These are phyloP conservation scores for Paraleonurus japonicus DNA, from an alignment of 257 asterid species.

Conservation along the genomic window DNA sequence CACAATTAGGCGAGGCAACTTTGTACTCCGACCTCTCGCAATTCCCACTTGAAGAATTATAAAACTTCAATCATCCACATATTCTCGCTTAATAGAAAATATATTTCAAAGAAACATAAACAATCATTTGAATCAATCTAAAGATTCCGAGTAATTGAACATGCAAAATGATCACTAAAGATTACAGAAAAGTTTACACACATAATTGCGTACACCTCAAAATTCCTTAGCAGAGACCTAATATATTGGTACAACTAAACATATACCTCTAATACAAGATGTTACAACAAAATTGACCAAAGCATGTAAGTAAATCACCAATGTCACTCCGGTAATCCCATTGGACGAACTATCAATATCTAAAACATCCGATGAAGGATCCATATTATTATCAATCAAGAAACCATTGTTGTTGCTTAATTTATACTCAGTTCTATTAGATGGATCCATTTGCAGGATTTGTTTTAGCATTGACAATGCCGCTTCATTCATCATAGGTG, in stretches of 20 bases:
- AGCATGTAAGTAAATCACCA: neutral
- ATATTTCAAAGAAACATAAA: neutral
- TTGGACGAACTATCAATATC: slow-evolving; percentile 46
- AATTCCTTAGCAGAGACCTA: neutral
- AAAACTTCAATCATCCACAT: slow-evolving; percentile 15
- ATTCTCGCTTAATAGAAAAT: neutral
- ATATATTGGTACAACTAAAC: neutral
- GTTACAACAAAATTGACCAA: neutral
- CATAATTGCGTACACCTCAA: neutral
- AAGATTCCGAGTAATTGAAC: neutral
- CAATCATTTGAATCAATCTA: neutral
- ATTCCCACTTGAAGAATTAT: slow-evolving; percentile 33
- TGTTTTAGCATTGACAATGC: slow-evolving; percentile 63
- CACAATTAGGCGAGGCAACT: slow-evolving; percentile 10
- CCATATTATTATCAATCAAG: slow-evolving; percentile 46
- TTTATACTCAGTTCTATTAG: slow-evolving; percentile 46
- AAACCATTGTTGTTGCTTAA: slow-evolving; percentile 42
- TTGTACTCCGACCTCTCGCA: slow-evolving; percentile 9
- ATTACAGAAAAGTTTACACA: neutral
- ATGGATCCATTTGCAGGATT: slow-evolving; percentile 51
- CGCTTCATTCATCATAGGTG: slow-evolving; percentile 82
- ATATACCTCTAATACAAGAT: neutral
- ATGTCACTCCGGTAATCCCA: slow-evolving; percentile 35
- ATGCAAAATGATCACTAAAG: too few relatives aligned
- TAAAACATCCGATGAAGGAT: slow-evolving; percentile 33